Base-by-base conservation (phyloP, 371 early-diverging fungal genomes). In the Mortierella sp. region DNA sequence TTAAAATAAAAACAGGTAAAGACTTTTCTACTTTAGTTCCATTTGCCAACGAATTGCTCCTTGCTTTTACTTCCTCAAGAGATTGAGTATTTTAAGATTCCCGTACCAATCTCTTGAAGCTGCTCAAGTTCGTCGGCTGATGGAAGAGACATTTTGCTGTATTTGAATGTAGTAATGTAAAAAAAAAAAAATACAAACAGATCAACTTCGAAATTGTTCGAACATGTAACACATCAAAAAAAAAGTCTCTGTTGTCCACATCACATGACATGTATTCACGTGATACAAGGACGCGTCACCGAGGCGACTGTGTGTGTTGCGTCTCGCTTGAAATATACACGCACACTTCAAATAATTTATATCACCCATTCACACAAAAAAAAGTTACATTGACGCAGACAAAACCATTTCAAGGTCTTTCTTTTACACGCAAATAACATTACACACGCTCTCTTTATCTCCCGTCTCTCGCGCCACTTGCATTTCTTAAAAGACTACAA, bases 81-180 rank as follows among this genome's bases (percentile, higher is more conserved):
- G 37, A 7, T 19, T 0, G 13, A 26, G 22, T 5, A 26, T 6
- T 7, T 61, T 23, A 5, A 9, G 8, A 37, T 22, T 45, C 17
- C 28, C 68, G 59, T 85, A 91, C 91, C 94, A 85, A 94, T 94
- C 73, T 94, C 94, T 80, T 88, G 88, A 73, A 93, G 89, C 76
- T 94, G 92, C 75, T 89, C 90, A 55, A 93, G 88, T 79, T 93
- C 91, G 73, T 94, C 94, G 34, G 94, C 94, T 53, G 85, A 83
- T 61, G 94, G 94, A 81, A 93, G 89, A 65, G 88, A 78, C 92
- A 93, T 92, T 65, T 34, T 51, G 51, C 23, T 23, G 51, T 51
- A 4, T 26, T 3, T 4, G 22, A 23, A 6, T 47, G 19, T 12
- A 47, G 19, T 4, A 15, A 43, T 3, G 17, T 10, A 6, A 15